These are phyloP conservation scores for Auricularia heimuer DNA, from an alignment of 768 basidiomycete species.

Conservation along the genomic window DNA sequence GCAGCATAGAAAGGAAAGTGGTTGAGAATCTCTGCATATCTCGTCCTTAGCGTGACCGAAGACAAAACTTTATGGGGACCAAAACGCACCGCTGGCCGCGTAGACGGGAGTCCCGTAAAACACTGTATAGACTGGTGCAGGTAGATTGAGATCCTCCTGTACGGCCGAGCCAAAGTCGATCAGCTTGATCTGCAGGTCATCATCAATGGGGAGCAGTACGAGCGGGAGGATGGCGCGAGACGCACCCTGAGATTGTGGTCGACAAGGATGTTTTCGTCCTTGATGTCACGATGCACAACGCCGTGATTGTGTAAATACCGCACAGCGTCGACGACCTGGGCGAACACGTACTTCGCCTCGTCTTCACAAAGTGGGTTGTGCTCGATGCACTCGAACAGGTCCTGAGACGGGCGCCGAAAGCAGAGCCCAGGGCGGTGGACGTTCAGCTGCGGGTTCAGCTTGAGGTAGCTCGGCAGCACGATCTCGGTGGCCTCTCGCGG, in stretches of 20 bases:
- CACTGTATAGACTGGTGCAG: slow-evolving; percentile 58
- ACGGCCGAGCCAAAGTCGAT: slow-evolving; percentile 94
- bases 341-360: slow-evolving; percentile 74
- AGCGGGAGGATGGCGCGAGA: not conserved
- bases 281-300: slow-evolving; percentile 91
- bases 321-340: slow-evolving; percentile 80
- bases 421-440: slow-evolving; percentile 11
- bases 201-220: slow-evolving; percentile 2
- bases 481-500: slow-evolving; percentile 17
- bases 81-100: slow-evolving; percentile 40
- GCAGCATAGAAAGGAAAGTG: no score
- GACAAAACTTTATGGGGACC: not conserved
- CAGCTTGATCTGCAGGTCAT: slow-evolving; percentile 61
- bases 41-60: slow-evolving; percentile 31
- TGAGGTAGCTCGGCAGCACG: slow-evolving; percentile 13
- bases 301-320: slow-evolving; percentile 71
- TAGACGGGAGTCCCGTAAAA: slow-evolving; percentile 96
- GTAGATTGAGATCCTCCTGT: slow-evolving; percentile 50
- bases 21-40: slow-evolving; percentile 58
- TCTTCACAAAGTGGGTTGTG: slow-evolving; percentile 70
- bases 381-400: slow-evolving; percentile 94
- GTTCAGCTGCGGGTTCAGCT: slow-evolving; percentile 13
- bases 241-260: slow-evolving; percentile 52
- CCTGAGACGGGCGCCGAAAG: slow-evolving; percentile 73
- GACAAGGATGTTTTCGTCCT: slow-evolving; percentile 89